These are phyloP conservation scores for Eutypella sp. DNA, from an alignment of 2,329 filamentous ascomycete species.

Conservation along the genomic window DNA sequence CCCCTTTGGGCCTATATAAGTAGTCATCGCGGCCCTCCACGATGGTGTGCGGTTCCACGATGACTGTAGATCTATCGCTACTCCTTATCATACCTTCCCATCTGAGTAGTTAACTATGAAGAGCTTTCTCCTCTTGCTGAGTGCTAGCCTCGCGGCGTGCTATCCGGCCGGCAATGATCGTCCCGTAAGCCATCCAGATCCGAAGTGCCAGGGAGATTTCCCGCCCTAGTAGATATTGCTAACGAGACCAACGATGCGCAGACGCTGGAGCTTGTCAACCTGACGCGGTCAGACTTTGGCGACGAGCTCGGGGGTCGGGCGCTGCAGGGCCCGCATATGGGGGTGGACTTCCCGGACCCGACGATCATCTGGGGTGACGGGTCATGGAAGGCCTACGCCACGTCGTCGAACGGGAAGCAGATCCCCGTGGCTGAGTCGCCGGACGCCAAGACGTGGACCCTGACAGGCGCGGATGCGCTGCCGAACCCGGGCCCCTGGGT, in stretches of 20 bases:
- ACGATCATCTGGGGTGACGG: conserved; percentile 23
- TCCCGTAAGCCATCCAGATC: neutral
- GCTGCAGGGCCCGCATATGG: conserved; percentile 18
- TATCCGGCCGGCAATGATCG: conserved; percentile 10
- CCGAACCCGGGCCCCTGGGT: conserved; percentile 24
- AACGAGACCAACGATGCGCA: conserved; percentile 4
- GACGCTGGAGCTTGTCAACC: conserved; percentile 18
- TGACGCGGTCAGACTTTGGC: conserved; percentile 16
- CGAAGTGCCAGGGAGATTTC: too few species aligned
- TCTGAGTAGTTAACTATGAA: conserved; percentile 14
- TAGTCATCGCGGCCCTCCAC: neutral
- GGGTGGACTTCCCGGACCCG: conserved; percentile 24
- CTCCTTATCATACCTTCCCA: neutral
- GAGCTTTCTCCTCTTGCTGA: conserved; percentile 14
- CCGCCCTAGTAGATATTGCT: conserved; percentile 6
- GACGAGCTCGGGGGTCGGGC: conserved; percentile 12
- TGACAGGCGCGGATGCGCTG: conserved; percentile 22
- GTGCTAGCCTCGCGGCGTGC: conserved; percentile 16
- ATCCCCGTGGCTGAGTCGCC: conserved; percentile 23
- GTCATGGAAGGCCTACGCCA: conserved; percentile 26
- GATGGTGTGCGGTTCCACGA: neutral
- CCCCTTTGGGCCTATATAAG: neutral
- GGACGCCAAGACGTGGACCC: conserved; percentile 21
- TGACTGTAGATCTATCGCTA: too few species aligned
- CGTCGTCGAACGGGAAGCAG: conserved; percentile 21